Evolutionary conservation across 768 basidiomycete genomes (phyloP).

Genomic region (Pisolithus microcarpus): DNA sequence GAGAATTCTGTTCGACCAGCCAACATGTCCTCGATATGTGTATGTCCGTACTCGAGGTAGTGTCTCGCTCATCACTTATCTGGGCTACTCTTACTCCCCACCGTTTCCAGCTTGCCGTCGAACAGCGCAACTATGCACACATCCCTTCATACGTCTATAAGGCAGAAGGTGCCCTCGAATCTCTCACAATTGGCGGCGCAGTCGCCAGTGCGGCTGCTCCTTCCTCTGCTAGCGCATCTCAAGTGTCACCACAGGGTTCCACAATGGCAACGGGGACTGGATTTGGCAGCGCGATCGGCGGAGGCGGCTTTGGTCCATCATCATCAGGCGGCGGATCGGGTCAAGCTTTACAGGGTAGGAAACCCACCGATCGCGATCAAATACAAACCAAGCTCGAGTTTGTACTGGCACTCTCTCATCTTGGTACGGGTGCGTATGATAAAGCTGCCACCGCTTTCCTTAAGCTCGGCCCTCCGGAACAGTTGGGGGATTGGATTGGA

Average conservation of each 20-base stretch:
- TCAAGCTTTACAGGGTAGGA: constrained; percentile 28
- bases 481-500: constrained; percentile 73
- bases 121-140: constrained; percentile 81
- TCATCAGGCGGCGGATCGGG: no score
- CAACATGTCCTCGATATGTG: constrained; percentile 94
- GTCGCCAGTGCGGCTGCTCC: constrained; percentile 27
- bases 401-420: constrained; percentile 67
- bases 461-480: constrained; percentile 55
- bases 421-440: constrained; percentile 68
- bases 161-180: constrained; percentile 86
- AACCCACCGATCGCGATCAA: constrained; percentile 52
- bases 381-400: constrained; percentile 76
- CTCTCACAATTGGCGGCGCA: constrained; percentile 26
- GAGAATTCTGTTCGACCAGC: constrained; percentile 87
- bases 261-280: no score
- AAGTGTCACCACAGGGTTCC: not conserved
- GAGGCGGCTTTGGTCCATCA: no score
- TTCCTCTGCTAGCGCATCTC: constrained; percentile 10
- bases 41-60: constrained; percentile 71
- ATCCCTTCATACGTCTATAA: constrained; percentile 92
- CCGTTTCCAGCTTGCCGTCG: constrained; percentile 60
- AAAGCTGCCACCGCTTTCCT: constrained; percentile 73
- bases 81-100: not conserved
- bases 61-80: constrained; percentile 4
- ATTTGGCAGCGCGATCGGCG: no score